Base-by-base conservation (phyloP, 2,329 filamentous ascomycete genomes). In the Xylariaceae sp. region DNA sequence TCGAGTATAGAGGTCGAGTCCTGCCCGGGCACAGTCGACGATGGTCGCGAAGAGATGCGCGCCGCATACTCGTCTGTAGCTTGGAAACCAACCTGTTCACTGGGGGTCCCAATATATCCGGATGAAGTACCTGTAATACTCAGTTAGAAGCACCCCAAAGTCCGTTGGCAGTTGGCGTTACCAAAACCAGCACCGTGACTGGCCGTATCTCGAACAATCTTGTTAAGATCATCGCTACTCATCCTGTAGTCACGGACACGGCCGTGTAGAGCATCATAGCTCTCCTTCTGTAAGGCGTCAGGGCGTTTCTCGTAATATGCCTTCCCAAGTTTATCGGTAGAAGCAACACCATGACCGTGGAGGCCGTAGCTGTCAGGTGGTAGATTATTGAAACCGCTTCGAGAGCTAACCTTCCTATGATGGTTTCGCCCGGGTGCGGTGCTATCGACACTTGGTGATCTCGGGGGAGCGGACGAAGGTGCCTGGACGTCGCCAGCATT, bases 401-500 rank as follows among this genome's bases (percentile, higher is more conserved):
- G 83, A 46, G 83, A 84, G 72, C 91, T 96, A 57, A 83, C 85
- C 74, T 85, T 91, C 60, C 91, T 87, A 50, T 81, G 78, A 69
- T 93, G 89, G 59, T 86, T 75, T 62, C 79, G 79, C 52, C 65
- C 63, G 47, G 73, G 73, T 50, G 57, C 53, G 40, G 60, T 61
- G 47, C 77, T 71, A 19, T 75, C 70, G 46, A 71, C 69, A 46
- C 64, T 66, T 2, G 75, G 71, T 3, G 74, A 65, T 44, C 74
- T 73, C 7, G 87, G 23, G 23, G 23, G 88, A 2, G 86, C 84
- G 1, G 93, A 92, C 2, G 93, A 95, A 2, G 95, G 95, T 14
- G 95, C 95, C 76, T 99, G 95, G 9, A 98, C 95, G 71, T 98
- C 93, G 59, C 95, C 95, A 43, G 95, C 90, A 71, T 95, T 86